Evolutionary conservation across 2,329 filamentous ascomycete species (phyloP).

Genomic region (Colletotrichum scovillei): DNA sequence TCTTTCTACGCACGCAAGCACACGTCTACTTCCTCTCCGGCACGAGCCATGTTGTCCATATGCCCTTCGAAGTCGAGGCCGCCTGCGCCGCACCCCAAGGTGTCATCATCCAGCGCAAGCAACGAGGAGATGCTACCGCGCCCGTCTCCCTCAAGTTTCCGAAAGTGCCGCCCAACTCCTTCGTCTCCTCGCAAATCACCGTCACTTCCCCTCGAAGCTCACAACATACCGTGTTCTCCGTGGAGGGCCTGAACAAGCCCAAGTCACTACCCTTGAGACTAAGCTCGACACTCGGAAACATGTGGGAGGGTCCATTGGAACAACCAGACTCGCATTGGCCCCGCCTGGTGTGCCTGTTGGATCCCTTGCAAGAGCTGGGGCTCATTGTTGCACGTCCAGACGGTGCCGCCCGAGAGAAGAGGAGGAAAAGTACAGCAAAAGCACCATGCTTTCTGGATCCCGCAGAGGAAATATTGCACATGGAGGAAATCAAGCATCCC

Average conservation of each 20-base stretch:
- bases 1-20: slow-evolving; percentile 91
- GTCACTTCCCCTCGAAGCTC: slow-evolving; percentile 61
- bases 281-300: slow-evolving; percentile 65
- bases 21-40: slow-evolving; percentile 94
- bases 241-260: slow-evolving; percentile 65
- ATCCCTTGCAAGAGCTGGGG: slow-evolving; percentile 87
- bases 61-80: slow-evolving; percentile 93
- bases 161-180: slow-evolving; percentile 83
- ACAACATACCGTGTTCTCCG: slow-evolving; percentile 65
- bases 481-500: slow-evolving; percentile 75
- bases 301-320: slow-evolving; percentile 67
- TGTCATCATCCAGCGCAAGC: slow-evolving; percentile 86
- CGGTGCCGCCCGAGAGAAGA: slow-evolving; percentile 47
- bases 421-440: slow-evolving; percentile 52
- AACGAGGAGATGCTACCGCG: slow-evolving; percentile 61
- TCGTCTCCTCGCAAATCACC: slow-evolving; percentile 76
- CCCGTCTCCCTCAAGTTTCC: slow-evolving; percentile 67
- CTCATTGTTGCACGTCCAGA: slow-evolving; percentile 76
- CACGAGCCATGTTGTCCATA: slow-evolving; percentile 87
- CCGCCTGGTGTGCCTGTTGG: slow-evolving; percentile 83
- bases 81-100: slow-evolving; percentile 86
- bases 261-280: slow-evolving; percentile 65
- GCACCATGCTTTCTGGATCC: slow-evolving; percentile 73
- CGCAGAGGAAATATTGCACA: slow-evolving; percentile 85
- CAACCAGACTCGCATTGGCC: slow-evolving; percentile 73